Conservation (phyloP, 305 asterid species). For the Salvia sclarea region DNA sequence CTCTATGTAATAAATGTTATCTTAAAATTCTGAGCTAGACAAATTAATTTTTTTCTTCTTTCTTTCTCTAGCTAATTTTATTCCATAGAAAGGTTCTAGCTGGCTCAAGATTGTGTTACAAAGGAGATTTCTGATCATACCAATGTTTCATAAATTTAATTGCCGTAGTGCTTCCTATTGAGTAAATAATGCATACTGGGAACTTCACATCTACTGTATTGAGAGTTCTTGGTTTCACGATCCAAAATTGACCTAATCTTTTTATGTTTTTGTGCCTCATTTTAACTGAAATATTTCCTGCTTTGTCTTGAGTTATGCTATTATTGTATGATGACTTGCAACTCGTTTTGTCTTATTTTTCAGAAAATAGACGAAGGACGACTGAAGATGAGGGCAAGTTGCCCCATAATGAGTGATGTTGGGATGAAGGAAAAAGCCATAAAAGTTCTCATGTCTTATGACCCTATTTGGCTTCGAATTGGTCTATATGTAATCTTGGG, state of each 20-base stretch:
- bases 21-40: constrained; percentile 6
- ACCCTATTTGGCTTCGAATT: constrained; percentile 84
- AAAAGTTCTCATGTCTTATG: constrained; percentile 75
- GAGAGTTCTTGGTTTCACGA: not conserved
- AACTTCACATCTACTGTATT: constrained; percentile 15
- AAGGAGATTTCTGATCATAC: not conserved
- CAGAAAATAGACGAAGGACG: constrained; percentile 95
- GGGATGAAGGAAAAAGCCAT: constrained; percentile 89
- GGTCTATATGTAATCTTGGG: constrained; percentile 85
- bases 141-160: not conserved
- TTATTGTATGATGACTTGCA: not conserved
- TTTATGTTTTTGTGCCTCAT: constrained; percentile 11
- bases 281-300: not conserved
- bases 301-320: not conserved
- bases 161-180: not conserved
- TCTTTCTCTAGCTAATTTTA: not conserved
- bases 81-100: not conserved
- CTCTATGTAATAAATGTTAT: not conserved
- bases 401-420: constrained; percentile 94
- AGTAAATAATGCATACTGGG: not conserved
- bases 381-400: constrained; percentile 79
- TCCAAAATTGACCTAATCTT: not conserved
- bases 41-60: not conserved
- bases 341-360: constrained; percentile 14
- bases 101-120: constrained; percentile 2